A percentile compares a stretch with the other conserved stretches of the same genome.
These are phyloP conservation scores for Colletotrichum sp. DNA, from an alignment of 2,329 filamentous ascomycete genomes.

Conservation along the genomic window DNA sequence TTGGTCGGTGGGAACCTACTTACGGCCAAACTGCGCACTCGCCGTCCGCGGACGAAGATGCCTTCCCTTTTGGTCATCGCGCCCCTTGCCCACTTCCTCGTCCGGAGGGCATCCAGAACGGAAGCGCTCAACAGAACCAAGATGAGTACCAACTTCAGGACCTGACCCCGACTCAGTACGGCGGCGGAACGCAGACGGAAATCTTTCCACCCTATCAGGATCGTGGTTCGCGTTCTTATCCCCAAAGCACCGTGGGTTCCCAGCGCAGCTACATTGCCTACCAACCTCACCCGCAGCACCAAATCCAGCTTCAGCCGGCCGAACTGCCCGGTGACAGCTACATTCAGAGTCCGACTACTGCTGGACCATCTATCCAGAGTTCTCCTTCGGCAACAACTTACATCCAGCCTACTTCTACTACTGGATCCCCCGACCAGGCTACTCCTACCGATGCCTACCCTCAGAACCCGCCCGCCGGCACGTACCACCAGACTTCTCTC, in stretches of 20 bases:
- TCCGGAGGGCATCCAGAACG: neutral
- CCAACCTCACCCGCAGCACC: neutral
- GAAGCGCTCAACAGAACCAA: neutral
- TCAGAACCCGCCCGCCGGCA: neutral
- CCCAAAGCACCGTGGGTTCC: neutral
- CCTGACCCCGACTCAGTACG: neutral
- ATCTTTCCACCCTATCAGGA: neutral
- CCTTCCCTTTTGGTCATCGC: neutral
- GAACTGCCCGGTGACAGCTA: neutral
- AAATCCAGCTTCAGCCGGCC: neutral
- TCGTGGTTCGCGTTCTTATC: neutral
- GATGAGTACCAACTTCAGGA: neutral
- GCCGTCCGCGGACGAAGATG: neutral
- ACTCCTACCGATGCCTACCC: neutral
- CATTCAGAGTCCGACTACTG: neutral
- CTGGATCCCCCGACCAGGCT: neutral
- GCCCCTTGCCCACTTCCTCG: neutral
- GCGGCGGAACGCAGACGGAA: neutral
- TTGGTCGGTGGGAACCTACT: neutral
- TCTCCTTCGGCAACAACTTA: neutral
- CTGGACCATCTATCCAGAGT: neutral
- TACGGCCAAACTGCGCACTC: neutral
- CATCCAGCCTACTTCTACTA: neutral
- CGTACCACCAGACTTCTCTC: neutral
- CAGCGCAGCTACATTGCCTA: neutral